phyloP scores from a whole-genome alignment of 2,329 filamentous ascomycete genomes.

The Colletotrichum horii region DNA sequence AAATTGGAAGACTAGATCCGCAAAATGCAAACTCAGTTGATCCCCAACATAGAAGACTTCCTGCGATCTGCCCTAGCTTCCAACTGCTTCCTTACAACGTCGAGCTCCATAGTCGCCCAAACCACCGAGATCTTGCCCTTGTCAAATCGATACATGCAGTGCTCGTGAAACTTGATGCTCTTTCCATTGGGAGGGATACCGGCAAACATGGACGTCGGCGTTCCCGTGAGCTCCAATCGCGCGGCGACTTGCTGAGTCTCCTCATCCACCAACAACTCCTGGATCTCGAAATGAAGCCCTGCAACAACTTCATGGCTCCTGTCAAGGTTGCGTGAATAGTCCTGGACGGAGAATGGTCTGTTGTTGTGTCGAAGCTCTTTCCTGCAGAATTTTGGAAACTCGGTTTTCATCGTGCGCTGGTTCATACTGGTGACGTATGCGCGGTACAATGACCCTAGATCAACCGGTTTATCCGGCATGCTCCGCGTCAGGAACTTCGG shows the following conservation, averaged over 20 bases:
- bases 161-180: conserved; percentile 33
- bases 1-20: too few relatives aligned
- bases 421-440: conserved; percentile 38
- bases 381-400: conserved; percentile 32
- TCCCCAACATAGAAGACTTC: conserved; percentile 12
- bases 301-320: conserved; percentile 30
- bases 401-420: conserved; percentile 25
- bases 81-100: conserved; percentile 25
- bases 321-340: conserved; percentile 34
- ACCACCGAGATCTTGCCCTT: conserved; percentile 36
- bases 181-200: conserved; percentile 33
- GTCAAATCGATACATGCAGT: conserved; percentile 38
- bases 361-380: conserved; percentile 33
- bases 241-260: conserved; percentile 34
- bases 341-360: conserved; percentile 22
- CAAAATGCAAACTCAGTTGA: too few relatives aligned
- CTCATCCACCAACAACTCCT: conserved; percentile 34
- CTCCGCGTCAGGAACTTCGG: conserved; percentile 4
- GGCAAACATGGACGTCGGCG: conserved; percentile 28
- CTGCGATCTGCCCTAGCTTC: not conserved
- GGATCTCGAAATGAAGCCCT: conserved; percentile 29
- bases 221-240: conserved; percentile 34
- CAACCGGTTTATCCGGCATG: not conserved
- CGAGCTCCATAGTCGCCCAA: conserved; percentile 37
- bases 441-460: conserved; percentile 24